These are phyloP conservation scores for Rhizoclosmatium globosum DNA, from an alignment of 192 early-diverging fungal genomes.

Conservation along the genomic window DNA sequence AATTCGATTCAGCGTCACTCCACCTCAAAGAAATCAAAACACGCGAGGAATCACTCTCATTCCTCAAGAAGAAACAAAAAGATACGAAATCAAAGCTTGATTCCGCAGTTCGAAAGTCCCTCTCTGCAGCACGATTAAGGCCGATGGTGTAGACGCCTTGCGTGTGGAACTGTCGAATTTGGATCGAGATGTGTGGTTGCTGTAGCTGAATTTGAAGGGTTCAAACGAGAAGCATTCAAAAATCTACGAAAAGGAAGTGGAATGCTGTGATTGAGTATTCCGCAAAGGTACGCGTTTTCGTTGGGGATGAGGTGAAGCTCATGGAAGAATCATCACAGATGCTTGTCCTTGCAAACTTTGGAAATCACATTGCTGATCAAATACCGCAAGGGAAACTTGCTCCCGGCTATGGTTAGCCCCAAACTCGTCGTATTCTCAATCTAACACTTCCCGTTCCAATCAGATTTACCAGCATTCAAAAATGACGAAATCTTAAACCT, in stretches of 20 bases:
- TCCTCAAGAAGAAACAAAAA: constrained; percentile 31
- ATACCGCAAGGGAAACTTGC: constrained; percentile 46
- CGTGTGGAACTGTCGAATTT: constrained; percentile 38
- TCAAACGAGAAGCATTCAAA: constrained; percentile 45
- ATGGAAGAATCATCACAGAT: constrained; percentile 14
- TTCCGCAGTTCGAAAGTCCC: constrained; percentile 34
- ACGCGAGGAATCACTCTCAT: constrained; percentile 32
- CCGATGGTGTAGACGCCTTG: constrained; percentile 28
- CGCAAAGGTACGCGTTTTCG: constrained; percentile 27
- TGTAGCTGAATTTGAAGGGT: constrained; percentile 39
- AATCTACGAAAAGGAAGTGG: constrained; percentile 40
- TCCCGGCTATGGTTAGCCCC: constrained; percentile 39
- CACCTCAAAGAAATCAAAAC: constrained; percentile 40
- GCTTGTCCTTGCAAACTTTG: constrained; percentile 42
- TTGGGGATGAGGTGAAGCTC: not conserved
- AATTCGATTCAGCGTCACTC: not conserved
- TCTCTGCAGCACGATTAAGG: not conserved
- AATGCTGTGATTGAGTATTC: constrained; percentile 50
- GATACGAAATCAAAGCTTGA: constrained; percentile 45
- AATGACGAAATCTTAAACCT: constrained; percentile 11
- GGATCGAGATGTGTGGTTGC: constrained; percentile 42
- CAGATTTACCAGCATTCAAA: constrained; percentile 33
- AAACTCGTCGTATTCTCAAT: not conserved
- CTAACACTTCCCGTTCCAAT: not conserved
- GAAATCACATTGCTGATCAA: constrained; percentile 52